These are phyloP conservation scores for Wickerhamiella azyma DNA, from an alignment of 805 yeast species.

Conservation along the genomic window DNA sequence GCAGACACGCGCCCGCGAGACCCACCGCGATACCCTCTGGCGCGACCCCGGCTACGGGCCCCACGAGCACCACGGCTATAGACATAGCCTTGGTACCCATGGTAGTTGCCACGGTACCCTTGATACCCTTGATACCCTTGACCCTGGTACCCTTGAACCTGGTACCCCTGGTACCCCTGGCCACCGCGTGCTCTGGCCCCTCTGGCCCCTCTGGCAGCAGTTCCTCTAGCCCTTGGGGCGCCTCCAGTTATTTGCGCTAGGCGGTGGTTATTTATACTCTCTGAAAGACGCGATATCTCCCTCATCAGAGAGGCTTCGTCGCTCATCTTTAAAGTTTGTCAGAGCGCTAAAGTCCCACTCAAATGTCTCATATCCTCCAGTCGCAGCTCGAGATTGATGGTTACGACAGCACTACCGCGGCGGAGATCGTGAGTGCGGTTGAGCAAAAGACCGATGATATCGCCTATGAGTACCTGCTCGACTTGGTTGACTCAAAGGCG, in stretches of 20 bases:
- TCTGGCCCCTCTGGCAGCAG: background rate
- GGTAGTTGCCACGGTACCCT: too few species aligned
- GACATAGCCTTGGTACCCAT: background rate
- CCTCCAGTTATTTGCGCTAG: background rate
- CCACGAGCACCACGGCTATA: conserved; percentile 5
- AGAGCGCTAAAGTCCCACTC: background rate
- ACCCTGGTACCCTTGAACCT: background rate
- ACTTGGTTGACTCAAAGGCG: conserved; percentile 11
- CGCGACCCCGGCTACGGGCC: background rate
- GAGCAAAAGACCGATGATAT: conserved; percentile 13
- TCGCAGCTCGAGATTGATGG: conserved; percentile 14
- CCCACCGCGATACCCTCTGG: background rate
- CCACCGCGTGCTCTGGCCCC: too few species aligned
- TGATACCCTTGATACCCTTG: background rate
- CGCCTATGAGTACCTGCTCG: conserved; percentile 14
- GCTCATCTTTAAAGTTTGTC: background rate
- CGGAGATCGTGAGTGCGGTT: conserved; percentile 14
- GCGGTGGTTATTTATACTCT: conserved; percentile 9
- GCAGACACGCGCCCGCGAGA: background rate
- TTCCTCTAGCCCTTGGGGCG: background rate
- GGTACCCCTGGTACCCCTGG: too few species aligned
- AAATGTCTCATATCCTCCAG: conserved; percentile 8
- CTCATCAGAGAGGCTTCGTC: conserved; percentile 4
- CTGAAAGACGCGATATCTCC: conserved; percentile 12
- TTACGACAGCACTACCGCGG: conserved; percentile 18